Evolutionary conservation across 1,284 basidiomycete genomes (phyloP).

Genomic region (Athelia psychrophila): DNA sequence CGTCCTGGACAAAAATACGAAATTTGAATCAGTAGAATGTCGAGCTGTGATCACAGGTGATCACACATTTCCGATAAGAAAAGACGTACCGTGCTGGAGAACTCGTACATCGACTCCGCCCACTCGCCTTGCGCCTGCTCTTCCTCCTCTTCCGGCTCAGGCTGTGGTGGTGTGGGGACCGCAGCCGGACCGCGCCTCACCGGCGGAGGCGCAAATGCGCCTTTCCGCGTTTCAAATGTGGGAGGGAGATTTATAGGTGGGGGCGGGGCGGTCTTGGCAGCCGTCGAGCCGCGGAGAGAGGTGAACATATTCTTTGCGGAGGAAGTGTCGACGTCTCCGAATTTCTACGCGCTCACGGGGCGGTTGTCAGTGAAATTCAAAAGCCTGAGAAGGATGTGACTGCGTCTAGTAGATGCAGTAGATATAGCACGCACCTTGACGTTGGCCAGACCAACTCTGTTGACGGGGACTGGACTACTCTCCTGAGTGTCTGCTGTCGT

Average conservation of each 20-base stretch:
- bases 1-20: no score
- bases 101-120: conserved; percentile 77
- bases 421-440: no score
- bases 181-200: conserved; percentile 33
- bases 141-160: conserved; percentile 29
- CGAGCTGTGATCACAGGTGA: no score
- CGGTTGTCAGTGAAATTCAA: neutral
- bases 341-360: conserved; percentile 35
- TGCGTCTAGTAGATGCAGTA: neutral
- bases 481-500: neutral
- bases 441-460: no score
- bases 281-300: conserved; percentile 40
- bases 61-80: no score
- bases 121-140: conserved; percentile 59
- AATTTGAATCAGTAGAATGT: no score
- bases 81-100: conserved; percentile 60
- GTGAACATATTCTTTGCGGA: conserved; percentile 49
- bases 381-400: no score
- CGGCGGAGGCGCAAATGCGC: conserved; percentile 56
- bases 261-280: conserved; percentile 35
- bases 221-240: conserved; percentile 44
- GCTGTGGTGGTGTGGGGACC: conserved; percentile 16
- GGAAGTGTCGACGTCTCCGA: conserved; percentile 56
- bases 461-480: no score
- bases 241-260: conserved; percentile 35